phyloP scores from a whole-genome alignment of 805 yeast species.

The Metschnikowia reukaufii region DNA sequence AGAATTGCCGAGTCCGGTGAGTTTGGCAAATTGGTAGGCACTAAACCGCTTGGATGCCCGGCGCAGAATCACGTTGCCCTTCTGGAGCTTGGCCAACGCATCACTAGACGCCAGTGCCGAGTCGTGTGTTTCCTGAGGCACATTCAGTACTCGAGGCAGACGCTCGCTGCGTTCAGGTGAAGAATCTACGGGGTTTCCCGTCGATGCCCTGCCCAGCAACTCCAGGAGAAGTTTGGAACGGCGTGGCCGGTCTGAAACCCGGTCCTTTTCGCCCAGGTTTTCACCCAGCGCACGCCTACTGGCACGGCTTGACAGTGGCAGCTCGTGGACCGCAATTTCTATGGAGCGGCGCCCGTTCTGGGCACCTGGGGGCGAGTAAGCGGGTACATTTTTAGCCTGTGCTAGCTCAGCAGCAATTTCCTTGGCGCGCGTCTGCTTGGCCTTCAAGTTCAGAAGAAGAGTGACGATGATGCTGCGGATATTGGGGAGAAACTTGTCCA shows the following conservation, averaged over 20 bases:
- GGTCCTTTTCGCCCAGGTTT: neutral
- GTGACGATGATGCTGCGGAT: constrained; percentile 85
- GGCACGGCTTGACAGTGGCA: too few species aligned
- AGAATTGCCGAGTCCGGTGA: constrained; percentile 43
- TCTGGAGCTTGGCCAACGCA: constrained; percentile 76
- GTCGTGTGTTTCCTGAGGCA: neutral
- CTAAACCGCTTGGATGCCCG: constrained; percentile 93
- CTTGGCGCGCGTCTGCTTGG: constrained; percentile 65
- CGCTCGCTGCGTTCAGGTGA: too few species aligned
- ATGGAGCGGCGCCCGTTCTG: too few species aligned
- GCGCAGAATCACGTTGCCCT: constrained; percentile 79
- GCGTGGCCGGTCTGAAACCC: constrained; percentile 5
- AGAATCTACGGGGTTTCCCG: neutral
- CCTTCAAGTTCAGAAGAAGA: constrained; percentile 73
- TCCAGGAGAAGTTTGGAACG: constrained; percentile 9
- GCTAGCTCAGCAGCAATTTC: constrained; percentile 27
- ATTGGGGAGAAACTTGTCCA: constrained; percentile 78
- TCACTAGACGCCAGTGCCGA: constrained; percentile 35
- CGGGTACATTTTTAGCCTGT: neutral
- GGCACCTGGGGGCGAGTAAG: too few species aligned
- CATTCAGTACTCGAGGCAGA: too few species aligned
- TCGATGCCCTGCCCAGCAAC: constrained; percentile 3
- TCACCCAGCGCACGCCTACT: neutral
- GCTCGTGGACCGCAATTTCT: too few species aligned
- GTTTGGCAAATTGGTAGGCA: constrained; percentile 86